A percentile compares a stretch with the other conserved stretches of the same genome.
Conservation (phyloP, 2,329 filamentous ascomycete genomes). For the Aureobasidium melanogenum region DNA sequence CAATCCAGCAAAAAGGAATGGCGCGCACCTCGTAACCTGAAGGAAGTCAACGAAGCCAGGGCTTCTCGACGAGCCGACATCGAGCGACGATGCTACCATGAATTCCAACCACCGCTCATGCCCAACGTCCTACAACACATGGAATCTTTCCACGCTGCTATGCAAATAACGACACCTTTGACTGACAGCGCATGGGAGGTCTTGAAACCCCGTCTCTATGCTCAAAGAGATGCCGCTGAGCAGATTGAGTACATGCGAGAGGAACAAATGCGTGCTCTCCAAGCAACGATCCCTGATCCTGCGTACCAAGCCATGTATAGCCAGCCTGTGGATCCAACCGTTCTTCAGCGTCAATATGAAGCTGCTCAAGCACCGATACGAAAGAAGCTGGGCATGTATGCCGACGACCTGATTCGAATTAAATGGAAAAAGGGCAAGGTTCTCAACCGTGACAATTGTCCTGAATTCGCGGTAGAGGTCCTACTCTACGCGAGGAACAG, state of each 20-base stretch:
- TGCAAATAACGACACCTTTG: slow-evolving; percentile 59
- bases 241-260: slow-evolving; percentile 43
- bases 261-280: slow-evolving; percentile 24
- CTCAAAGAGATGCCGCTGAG: slow-evolving; percentile 58
- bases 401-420: slow-evolving; percentile 59
- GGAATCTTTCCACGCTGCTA: slow-evolving; percentile 63
- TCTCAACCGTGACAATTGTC: slow-evolving; percentile 54
- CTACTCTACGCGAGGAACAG: slow-evolving; percentile 37
- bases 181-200: slow-evolving; percentile 62
- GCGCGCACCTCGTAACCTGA: slow-evolving; percentile 41
- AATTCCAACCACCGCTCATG: slow-evolving; percentile 57
- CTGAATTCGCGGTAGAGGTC: slow-evolving; percentile 63
- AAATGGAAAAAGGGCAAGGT: slow-evolving; percentile 56
- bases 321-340: slow-evolving; percentile 47
- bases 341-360: slow-evolving; percentile 60
- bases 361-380: slow-evolving; percentile 59
- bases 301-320: slow-evolving; percentile 39
- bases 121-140: slow-evolving; percentile 58
- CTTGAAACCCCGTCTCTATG: slow-evolving; percentile 57
- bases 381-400: slow-evolving; percentile 54
- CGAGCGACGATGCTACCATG: slow-evolving; percentile 54
- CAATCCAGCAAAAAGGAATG: slow-evolving; percentile 7
- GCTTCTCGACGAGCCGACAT: slow-evolving; percentile 59
- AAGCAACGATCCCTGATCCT: slow-evolving; percentile 39
- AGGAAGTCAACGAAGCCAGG: slow-evolving; percentile 57